Percentiles rank a stretch among this genome's conserved stretches.
Conservation (phyloP, 192 early-diverging fungal species). For the Entrophospora sp. region DNA sequence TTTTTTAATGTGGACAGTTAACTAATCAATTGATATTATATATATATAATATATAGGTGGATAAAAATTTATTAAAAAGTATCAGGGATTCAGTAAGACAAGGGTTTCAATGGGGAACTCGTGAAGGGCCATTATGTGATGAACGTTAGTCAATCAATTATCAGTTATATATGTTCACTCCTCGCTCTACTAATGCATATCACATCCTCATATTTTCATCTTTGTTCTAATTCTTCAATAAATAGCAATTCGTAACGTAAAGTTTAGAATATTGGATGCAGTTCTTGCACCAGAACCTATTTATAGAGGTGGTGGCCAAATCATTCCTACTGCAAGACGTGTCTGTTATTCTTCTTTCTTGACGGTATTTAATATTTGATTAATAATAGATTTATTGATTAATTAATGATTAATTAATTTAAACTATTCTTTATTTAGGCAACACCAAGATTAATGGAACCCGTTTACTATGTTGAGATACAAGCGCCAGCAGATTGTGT, state of each 20-base stretch:
- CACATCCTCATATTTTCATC: not conserved
- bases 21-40: too few species aligned
- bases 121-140: slow-evolving; percentile 94
- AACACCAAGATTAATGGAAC: slow-evolving; percentile 94
- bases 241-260: slow-evolving; percentile 87
- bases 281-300: slow-evolving; percentile 78
- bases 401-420: too few species aligned
- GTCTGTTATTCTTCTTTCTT: slow-evolving; percentile 96
- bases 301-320: slow-evolving; percentile 89
- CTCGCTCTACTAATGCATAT: not conserved
- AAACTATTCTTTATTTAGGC: slow-evolving; percentile 48
- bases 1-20: too few species aligned
- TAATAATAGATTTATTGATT: too few species aligned
- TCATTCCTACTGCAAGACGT: slow-evolving; percentile 93
- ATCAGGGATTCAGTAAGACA: slow-evolving; percentile 83
- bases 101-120: slow-evolving; percentile 97
- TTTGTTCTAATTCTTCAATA: too few species aligned
- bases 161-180: not conserved
- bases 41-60: too few species aligned
- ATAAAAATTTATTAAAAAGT: slow-evolving; percentile 69
- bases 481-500: slow-evolving; percentile 96
- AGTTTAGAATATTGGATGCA: slow-evolving; percentile 88
- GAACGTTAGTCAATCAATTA: slow-evolving; percentile 60
- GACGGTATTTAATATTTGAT: slow-evolving; percentile 47
- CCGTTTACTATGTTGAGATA: slow-evolving; percentile 92